These are phyloP conservation scores for Heterobasidion occidentale DNA, from an alignment of 1,284 basidiomycete species.

Conservation along the genomic window DNA sequence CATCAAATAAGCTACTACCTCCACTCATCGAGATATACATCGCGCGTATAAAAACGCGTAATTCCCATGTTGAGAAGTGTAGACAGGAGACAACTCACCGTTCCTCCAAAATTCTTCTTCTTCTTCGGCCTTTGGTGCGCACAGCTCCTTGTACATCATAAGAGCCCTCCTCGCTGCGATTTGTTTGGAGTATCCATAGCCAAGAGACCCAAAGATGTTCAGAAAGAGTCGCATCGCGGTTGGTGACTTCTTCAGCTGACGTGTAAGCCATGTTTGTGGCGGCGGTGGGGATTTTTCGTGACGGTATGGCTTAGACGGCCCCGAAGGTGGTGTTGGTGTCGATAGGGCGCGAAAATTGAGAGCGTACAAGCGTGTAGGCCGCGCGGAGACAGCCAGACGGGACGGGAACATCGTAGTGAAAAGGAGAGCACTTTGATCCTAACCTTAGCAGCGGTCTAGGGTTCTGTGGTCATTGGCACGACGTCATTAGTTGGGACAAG, in stretches of 20 bases:
- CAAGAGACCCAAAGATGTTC: conserved; percentile 41
- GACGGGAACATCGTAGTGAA: neutral
- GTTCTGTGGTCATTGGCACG: neutral
- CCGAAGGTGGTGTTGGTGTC: neutral
- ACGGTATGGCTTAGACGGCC: conserved; percentile 12
- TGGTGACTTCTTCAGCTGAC: conserved; percentile 45
- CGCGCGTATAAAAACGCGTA: neutral
- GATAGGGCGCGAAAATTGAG: neutral
- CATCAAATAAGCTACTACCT: neutral
- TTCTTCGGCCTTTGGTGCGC: conserved; percentile 49
- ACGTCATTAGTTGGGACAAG: too few relatives aligned
- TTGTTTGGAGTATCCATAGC: conserved; percentile 56
- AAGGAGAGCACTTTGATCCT: neutral
- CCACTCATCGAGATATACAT: neutral
- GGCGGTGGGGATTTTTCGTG: conserved; percentile 13
- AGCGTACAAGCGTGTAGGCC: neutral
- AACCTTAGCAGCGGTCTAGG: neutral
- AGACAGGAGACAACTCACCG: conserved; percentile 31
- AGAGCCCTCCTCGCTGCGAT: conserved; percentile 51
- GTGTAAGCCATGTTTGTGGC: conserved; percentile 48
- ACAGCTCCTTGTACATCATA: conserved; percentile 50
- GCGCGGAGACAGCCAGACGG: neutral
- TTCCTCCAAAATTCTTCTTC: conserved; percentile 60
- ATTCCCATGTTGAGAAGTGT: neutral
- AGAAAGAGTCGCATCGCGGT: conserved; percentile 41